Evolutionary conservation across 108 stramenopile genomes (phyloP).

Genomic region (Craspedostauros australis): DNA sequence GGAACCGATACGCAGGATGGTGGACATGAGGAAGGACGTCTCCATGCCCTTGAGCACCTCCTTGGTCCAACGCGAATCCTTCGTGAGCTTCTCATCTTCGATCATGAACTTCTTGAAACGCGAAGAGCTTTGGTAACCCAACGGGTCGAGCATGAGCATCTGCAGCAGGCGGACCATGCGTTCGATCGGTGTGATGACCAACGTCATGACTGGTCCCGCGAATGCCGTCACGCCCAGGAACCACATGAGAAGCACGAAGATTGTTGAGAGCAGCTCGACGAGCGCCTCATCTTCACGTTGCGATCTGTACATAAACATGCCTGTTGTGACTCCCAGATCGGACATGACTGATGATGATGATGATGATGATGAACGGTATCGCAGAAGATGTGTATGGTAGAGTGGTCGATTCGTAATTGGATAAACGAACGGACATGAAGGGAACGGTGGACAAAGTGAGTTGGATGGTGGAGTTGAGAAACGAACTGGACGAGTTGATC

Average conservation of each 20-base stretch:
- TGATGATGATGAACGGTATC: background rate
- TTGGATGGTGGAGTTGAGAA: too few species aligned
- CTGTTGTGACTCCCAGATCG: slow-evolving; percentile 35
- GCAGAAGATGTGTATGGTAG: too few species aligned
- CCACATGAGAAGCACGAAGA: slow-evolving; percentile 66
- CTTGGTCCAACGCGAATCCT: slow-evolving; percentile 54
- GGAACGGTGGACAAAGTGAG: too few species aligned
- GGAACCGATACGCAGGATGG: slow-evolving; percentile 87
- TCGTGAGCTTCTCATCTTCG: slow-evolving; percentile 51
- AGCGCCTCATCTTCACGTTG: slow-evolving; percentile 16
- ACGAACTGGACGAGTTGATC: too few species aligned
- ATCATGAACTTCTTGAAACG: slow-evolving; percentile 51
- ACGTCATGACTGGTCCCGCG: slow-evolving; percentile 63
- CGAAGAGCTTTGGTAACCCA: slow-evolving; percentile 68
- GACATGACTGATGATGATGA: background rate
- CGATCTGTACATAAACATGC: slow-evolving; percentile 36
- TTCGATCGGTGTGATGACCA: slow-evolving; percentile 79
- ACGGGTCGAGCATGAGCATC: slow-evolving; percentile 76
- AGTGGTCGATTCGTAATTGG: too few species aligned
- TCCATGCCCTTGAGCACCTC: slow-evolving; percentile 79
- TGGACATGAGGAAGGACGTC: slow-evolving; percentile 78
- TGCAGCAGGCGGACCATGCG: slow-evolving; percentile 63
- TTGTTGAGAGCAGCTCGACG: slow-evolving; percentile 38
- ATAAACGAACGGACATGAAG: too few species aligned
- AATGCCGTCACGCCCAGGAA: slow-evolving; percentile 67